Percentiles rank a stretch among this genome's conserved stretches.
Conservation (phyloP, 495 filamentous ascomycete genomes). For the Bacidia gigantensis region DNA sequence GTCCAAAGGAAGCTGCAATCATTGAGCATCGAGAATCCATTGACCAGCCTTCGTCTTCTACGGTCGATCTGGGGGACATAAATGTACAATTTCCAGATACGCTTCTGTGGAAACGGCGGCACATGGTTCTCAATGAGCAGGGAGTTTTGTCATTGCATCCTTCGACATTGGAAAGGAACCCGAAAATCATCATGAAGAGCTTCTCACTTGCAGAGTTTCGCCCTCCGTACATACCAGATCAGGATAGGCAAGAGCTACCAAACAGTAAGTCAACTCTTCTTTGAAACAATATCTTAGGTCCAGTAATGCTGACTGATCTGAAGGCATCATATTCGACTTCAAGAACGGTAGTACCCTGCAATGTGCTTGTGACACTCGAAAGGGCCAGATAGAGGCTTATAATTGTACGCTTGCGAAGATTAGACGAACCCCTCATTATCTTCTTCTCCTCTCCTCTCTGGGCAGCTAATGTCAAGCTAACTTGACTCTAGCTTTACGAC, state of each 20-base stretch:
- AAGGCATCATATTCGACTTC: slow-evolving; percentile 57
- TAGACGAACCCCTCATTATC: neutral
- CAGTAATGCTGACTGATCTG: neutral
- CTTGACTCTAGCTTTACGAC: slow-evolving; percentile 6
- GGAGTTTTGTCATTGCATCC: slow-evolving; percentile 64
- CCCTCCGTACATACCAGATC: slow-evolving; percentile 63
- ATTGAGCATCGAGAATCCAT: slow-evolving; percentile 19
- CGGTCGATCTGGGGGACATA: slow-evolving; percentile 66
- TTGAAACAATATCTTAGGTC: no score
- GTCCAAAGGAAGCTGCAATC: slow-evolving; percentile 43
- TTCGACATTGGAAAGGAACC: slow-evolving; percentile 30
- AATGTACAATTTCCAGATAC: slow-evolving; percentile 92
- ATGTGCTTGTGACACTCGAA: slow-evolving; percentile 67
- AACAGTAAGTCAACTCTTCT: slow-evolving; percentile 40
- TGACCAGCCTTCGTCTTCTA: slow-evolving; percentile 22
- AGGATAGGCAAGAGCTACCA: slow-evolving; percentile 77
- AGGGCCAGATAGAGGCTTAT: slow-evolving; percentile 54
- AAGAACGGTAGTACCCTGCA: slow-evolving; percentile 71
- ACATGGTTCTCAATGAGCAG: slow-evolving; percentile 60
- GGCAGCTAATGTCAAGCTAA: neutral
- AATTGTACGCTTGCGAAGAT: slow-evolving; percentile 2
- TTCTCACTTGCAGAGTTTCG: slow-evolving; percentile 75
- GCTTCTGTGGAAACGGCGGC: slow-evolving; percentile 80
- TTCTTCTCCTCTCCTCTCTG: no score
- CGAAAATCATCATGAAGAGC: slow-evolving; percentile 48